These are phyloP conservation scores for Arthrinium phaeospermum DNA, from an alignment of 2,329 filamentous ascomycete species.

Conservation along the genomic window DNA sequence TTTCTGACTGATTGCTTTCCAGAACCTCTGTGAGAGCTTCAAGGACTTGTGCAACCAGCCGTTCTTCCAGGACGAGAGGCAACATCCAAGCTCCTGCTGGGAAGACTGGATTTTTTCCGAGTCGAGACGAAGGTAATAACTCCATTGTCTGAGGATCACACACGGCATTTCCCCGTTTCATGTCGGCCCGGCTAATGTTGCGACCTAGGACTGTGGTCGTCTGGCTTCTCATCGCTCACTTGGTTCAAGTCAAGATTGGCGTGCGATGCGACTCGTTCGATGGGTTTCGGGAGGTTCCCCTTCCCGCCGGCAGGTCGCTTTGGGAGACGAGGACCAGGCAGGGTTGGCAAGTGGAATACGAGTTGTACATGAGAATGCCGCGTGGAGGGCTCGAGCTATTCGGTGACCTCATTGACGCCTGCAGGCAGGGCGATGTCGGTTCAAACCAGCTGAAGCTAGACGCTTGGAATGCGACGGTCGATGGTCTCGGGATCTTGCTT, in stretches of 20 bases:
- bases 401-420: background rate
- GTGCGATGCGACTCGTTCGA: background rate
- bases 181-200: background rate
- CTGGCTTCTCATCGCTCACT: background rate
- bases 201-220: slow-evolving; percentile 1
- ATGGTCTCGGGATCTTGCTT: background rate
- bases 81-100: background rate
- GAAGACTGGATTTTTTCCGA: slow-evolving; percentile 5
- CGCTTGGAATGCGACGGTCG: background rate
- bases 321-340: background rate
- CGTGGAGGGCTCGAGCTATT: background rate
- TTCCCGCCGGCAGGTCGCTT: background rate
- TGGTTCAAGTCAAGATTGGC: slow-evolving; percentile 14
- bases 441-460: background rate
- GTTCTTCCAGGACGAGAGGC: background rate
- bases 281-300: slow-evolving; percentile 6
- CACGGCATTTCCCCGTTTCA: background rate
- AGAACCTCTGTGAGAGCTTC: slow-evolving; percentile 17
- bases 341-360: background rate
- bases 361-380: background rate
- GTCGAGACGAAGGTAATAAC: slow-evolving; percentile 9
- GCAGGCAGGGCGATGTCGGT: background rate
- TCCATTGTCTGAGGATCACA: no score
- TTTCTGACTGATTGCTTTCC: background rate
- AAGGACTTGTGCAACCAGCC: slow-evolving; percentile 1